Evolutionary conservation across 2,329 filamentous ascomycete genomes (phyloP), one percentile per base, ranked within the genome.

Genomic region (Xylariaceae sp.): DNA sequence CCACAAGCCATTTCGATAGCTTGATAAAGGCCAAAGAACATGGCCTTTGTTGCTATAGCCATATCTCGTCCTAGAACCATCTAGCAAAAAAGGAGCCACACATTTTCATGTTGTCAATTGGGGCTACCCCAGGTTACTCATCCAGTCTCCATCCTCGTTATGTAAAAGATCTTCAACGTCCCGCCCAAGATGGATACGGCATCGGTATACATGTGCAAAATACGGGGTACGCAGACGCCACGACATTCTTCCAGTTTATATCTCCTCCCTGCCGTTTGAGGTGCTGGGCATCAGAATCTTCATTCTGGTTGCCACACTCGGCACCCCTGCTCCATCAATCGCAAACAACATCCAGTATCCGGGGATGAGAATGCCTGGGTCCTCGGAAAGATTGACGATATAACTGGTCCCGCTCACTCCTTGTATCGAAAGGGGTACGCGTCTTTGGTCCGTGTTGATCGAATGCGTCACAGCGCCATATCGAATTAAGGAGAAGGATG

Each of bases 371-470:
- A 81, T 70, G 0, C 79, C 78, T 0, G 76, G 59, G 62, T 81
- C 78, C 4, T 61, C 59, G 0, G 78, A 78, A 5, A 81, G 66
- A 0, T 61, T 69, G 9, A 79, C 63, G 0, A 64, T 73, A 53
- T 76, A 77, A 8, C 63, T 71, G 5, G 65, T 69, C 1, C 69
- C 69, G 8, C 56, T 54, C 10, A 51, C 60, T 10, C 55, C 60
- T 3, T 55, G 55, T 2, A 66, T 57, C 1, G 68, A 69, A 15
- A 78, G 66, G 30, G 76, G 69, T 55, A 82, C 74, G 3, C 79
- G 74, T 9, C 81, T 68, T 68, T 82, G 80, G 66, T 83, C 81
- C 0, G 78, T 82, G 59, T 83, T 78, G 17, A 82, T 75, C 0
- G 78, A 76, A 62, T 82, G 80, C 1, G 80, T 82, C 0, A 71